Base-by-base conservation (phyloP, 2,329 filamentous ascomycete species). In the Fusarium nygamai region DNA sequence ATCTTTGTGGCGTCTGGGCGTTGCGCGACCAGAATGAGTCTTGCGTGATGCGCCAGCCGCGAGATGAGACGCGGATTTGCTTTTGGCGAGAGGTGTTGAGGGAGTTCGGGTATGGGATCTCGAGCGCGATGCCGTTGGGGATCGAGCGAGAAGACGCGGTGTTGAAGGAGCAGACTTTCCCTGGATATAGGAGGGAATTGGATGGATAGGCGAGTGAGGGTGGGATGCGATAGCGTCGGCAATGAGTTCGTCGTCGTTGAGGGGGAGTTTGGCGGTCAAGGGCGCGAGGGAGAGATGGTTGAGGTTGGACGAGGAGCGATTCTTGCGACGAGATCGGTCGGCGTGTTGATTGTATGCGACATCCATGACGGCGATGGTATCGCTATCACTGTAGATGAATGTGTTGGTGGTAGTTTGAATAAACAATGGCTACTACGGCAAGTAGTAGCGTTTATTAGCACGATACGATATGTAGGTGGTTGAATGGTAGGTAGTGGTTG, bases 91-190 rank as follows among this genome's bases (percentile, higher is more conserved):
- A 76, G 84, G 81, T 41, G 81, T 80, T 22, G 84, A 84, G 61
- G 83, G 78, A 22, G 80, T 82, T 72, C 85, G 84, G 66, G 84
- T 84, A 47, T 85, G 83, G 38, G 85, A 86, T 68, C 83, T 84
- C 33, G 86, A 87, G 53, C 84, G 83, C 31, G 86, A 83, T 43
- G 85, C 84, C 12, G 87, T 87, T 29, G 88, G 87, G 12, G 89
- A 90, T 63, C 86, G 88, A 27, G 89, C 88, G 48, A 93, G 85
- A 34, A 92, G 87, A 29, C 89, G 87, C 13, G 91, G 91, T 6
- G 91, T 92, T 5, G 90, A 88, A 10, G 91, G 91, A 5, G 89
- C 89, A 29, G 91, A 91, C 76, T 88, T 89, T 76, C 87, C 88
- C 79, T 91, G 86, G 22, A 92, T 85, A 76, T 92, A 92, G 24